Evolutionary conservation across 2,329 filamentous ascomycete genomes (phyloP).

Genomic region (Penicillium hordei): DNA sequence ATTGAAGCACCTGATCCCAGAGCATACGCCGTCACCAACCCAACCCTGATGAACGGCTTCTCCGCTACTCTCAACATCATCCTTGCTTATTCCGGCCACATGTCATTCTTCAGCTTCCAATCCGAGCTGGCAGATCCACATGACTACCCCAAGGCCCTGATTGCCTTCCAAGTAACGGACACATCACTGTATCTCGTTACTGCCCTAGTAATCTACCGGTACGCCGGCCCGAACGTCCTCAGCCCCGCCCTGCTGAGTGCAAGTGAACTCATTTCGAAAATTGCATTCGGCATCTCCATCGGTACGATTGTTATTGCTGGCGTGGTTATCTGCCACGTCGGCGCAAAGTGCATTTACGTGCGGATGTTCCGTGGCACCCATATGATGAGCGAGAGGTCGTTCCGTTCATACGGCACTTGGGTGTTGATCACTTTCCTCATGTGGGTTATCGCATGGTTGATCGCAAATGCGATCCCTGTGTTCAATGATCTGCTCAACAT

Average conservation of each 20-base stretch:
- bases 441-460: slow-evolving; percentile 64
- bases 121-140: slow-evolving; percentile 61
- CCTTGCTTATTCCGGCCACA: slow-evolving; percentile 42
- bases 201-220: slow-evolving; percentile 68
- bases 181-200: slow-evolving; percentile 64
- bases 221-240: slow-evolving; percentile 60
- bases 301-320: slow-evolving; percentile 70
- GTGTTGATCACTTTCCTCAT: slow-evolving; percentile 53
- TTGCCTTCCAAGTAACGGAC: slow-evolving; percentile 60
- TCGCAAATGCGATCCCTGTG: slow-evolving; percentile 67
- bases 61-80: background rate
- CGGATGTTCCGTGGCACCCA: slow-evolving; percentile 61
- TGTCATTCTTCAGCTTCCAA: slow-evolving; percentile 67
- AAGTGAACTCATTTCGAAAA: slow-evolving; percentile 55
- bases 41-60: background rate
- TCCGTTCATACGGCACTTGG: slow-evolving; percentile 57
- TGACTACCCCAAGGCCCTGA: slow-evolving; percentile 62
- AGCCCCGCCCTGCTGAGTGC: slow-evolving; percentile 67
- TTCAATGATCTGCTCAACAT: slow-evolving; percentile 66
- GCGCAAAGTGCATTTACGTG: slow-evolving; percentile 64
- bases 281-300: slow-evolving; percentile 66
- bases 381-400: slow-evolving; percentile 51
- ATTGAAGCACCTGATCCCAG: slow-evolving; percentile 39
- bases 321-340: slow-evolving; percentile 67
- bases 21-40: background rate